Conservation (phyloP, 352 stramenopile genomes). For the Globisporangium middletonii region DNA sequence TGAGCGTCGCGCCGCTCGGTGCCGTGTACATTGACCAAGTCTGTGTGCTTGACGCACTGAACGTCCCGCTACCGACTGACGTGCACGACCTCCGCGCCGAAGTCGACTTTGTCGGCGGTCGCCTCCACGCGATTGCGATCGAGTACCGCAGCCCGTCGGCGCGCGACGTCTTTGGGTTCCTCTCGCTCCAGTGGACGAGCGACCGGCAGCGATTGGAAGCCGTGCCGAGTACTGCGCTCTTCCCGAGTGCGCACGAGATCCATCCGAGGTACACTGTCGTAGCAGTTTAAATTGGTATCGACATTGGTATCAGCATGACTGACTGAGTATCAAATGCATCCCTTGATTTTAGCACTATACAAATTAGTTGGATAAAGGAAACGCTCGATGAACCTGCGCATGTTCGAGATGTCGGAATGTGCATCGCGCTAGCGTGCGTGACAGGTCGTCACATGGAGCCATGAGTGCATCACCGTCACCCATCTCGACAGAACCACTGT, state of each 20-base stretch:
- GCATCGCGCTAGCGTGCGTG: no score
- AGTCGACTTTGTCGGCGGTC: slow-evolving; percentile 19
- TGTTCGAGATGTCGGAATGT: not conserved
- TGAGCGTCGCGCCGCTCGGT: slow-evolving; percentile 18
- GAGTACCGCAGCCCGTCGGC: slow-evolving; percentile 27
- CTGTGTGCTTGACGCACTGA: slow-evolving; percentile 33
- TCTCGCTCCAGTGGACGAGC: slow-evolving; percentile 27
- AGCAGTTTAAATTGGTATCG: slow-evolving; percentile 6
- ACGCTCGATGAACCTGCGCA: not conserved
- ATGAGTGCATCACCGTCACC: not conserved
- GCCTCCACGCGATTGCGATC: slow-evolving; percentile 35
- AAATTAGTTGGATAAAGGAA: not conserved
- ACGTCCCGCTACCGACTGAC: slow-evolving; percentile 8
- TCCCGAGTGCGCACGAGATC: slow-evolving; percentile 23
- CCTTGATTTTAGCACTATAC: not conserved
- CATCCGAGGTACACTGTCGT: slow-evolving; percentile 18
- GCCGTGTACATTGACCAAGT: slow-evolving; percentile 30
- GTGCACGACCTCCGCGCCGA: slow-evolving; percentile 5
- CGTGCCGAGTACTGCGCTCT: slow-evolving; percentile 19
- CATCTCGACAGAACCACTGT: not conserved
- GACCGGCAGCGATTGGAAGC: slow-evolving; percentile 16
- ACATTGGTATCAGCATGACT: not conserved
- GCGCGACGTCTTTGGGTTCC: slow-evolving; percentile 10
- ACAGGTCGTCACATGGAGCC: not conserved
- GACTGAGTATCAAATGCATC: not conserved